Base-by-base conservation (phyloP, 2,329 filamentous ascomycete genomes). In the Fusarium domesticum region DNA sequence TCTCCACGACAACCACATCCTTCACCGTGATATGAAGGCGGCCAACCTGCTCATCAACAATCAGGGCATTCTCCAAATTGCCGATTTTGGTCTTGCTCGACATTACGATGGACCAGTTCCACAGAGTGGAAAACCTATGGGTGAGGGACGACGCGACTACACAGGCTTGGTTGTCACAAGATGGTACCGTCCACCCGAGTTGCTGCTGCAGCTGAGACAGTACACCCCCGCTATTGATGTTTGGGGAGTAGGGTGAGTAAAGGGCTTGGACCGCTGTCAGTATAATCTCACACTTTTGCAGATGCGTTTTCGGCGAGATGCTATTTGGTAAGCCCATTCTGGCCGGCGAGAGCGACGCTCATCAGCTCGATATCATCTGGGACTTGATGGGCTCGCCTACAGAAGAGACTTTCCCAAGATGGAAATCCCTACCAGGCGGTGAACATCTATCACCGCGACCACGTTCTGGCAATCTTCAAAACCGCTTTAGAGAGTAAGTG, bases 241-340 rank as follows among this genome's bases (percentile, higher is more conserved):
- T 70, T 98, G 93, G 93, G 93, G 93, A 58, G 92, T 96, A 56
- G 93, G 92, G 87, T 91, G 75, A 72, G 82, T 65, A 39, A 40
- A 43, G 8, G 38, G 18, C 16, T 6, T 35, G 37, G 6, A 5
- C 18, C 16, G 5, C 10, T 6, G 28, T 42, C 6, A 15, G 11
- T 2, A 16, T n/a, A 16, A 25, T 34, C 63, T 64, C 42, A 66
- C 39, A 23, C 20, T n/a, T 12, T 5, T n/a, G 18, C 45, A 90
- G 87, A n/a, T 98, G 93, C 63, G 90, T 98, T 3, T 96, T 98
- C 69, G 93, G 90, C 39, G 93, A 98, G 65, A 98, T 98, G 92
- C 85, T 96, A 53, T 83, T 89, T 58, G 85, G 89, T 30, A 95
- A 92, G 65, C 93, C 93, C 0, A 97, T 98, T 41, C 76, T 98